phyloP scores from a whole-genome alignment of 78 protist genomes.

The Chrysochromulina tobinii region DNA sequence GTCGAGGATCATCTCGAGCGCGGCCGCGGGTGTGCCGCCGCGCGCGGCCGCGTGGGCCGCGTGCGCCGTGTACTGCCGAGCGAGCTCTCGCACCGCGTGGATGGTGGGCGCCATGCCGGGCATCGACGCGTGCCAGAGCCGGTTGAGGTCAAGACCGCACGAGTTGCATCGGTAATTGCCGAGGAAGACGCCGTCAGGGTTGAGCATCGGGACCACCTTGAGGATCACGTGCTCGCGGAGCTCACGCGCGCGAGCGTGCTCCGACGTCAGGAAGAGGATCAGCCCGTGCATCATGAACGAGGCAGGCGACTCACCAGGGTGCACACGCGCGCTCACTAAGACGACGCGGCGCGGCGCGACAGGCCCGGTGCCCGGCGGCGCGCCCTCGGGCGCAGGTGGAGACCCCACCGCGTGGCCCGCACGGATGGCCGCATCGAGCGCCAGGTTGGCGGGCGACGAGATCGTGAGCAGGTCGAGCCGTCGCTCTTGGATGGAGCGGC shows the following conservation, averaged over 20 bases:
- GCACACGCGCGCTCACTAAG: conserved; percentile 53
- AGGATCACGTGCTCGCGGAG: conserved; percentile 20
- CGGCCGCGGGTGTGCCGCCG: not conserved
- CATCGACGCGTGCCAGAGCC: conserved; percentile 27
- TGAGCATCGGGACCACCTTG: conserved; percentile 70
- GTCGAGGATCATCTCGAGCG: not conserved
- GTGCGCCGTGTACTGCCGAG: not conserved
- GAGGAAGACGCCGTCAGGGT: conserved; percentile 72
- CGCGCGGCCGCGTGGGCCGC: not conserved
- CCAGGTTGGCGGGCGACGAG: not conserved
- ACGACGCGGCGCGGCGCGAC: not conserved
- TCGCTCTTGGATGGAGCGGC: conserved; percentile 35
- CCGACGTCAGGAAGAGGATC: conserved; percentile 14
- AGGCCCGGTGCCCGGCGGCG: no score
- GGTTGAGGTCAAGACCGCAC: conserved; percentile 55
- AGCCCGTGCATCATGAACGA: conserved; percentile 56
- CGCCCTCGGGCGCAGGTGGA: no score
- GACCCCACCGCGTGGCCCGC: no score
- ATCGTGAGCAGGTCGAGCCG: conserved; percentile 57
- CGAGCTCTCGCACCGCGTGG: not conserved
- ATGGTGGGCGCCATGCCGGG: not conserved
- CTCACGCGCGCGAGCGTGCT: not conserved
- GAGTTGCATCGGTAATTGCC: conserved; percentile 65
- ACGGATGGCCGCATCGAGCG: no score
- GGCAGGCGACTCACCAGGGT: conserved; percentile 76